Evolutionary conservation across 106 monocot genomes (phyloP), one percentile per base, ranked within the genome.

Genomic region (Acorus calamus): DNA sequence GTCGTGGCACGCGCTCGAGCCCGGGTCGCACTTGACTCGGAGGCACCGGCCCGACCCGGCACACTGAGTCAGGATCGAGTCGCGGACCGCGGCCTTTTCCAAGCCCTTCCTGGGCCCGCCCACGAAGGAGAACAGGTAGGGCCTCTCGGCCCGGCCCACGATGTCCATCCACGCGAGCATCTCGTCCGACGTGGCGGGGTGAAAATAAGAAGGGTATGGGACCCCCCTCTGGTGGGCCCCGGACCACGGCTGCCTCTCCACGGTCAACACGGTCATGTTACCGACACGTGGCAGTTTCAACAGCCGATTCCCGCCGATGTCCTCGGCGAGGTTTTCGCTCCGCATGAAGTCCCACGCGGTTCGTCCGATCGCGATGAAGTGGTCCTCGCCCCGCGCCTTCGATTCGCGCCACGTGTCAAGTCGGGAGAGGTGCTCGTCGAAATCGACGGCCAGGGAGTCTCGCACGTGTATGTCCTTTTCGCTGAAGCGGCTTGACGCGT

Each of bases 271-370:
- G 8, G 86, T 59, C 63, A 86, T 73, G 76, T 86, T 86, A 5
- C 44, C 50, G 7, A 66, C 50, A 52, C 57, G 70, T 44, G 79
- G 82, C 8, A 74, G 43, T 3, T 65, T 55, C 9, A 82, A 70
- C 2, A 86, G 55, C 7, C 62, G 72, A 63, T 86, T 82, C 44
- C 79, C 79, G 12, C 75, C 77, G 56, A 74, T 81, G 52, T 71
- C 73, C 7, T 6, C 6, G 4, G 54, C 6, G 3, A 41, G 28
- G 1, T n/a, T 12, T 11, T 69, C 70, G 7, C 14, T 13, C 28
- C 81, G 64, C 86, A 86, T 86, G 61, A 86, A 81, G 63, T 86
- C 86, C 86, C 81, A 76, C 5, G 86, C 66, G 10, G 86, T 76
- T 47, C 86, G 75, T 14, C 86, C 81, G n/a, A 82, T 42, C 46